Evolutionary conservation across 2,329 filamentous ascomycete species (phyloP).

Genomic region (Hypoxylon sp.): DNA sequence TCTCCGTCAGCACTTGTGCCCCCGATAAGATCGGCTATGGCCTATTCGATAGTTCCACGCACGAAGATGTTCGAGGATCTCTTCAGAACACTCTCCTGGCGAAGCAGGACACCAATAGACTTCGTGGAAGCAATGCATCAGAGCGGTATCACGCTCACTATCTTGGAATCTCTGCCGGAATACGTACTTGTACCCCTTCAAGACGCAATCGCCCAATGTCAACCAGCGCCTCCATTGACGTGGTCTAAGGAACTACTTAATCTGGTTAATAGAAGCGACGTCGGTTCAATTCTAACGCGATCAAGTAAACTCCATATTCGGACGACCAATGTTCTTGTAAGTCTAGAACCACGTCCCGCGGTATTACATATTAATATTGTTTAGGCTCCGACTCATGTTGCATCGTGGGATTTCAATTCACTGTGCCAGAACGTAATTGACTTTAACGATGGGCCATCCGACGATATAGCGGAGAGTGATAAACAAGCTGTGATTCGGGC

Average conservation of each 20-base stretch:
- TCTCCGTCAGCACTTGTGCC: slow-evolving; percentile 41
- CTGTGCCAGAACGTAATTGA: slow-evolving; percentile 79
- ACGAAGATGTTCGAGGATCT: slow-evolving; percentile 79
- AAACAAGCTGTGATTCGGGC: slow-evolving; percentile 85
- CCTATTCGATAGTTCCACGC: slow-evolving; percentile 68
- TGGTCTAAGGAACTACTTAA: slow-evolving; percentile 82
- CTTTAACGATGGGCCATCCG: slow-evolving; percentile 71
- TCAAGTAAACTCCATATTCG: slow-evolving; percentile 57
- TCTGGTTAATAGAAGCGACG: slow-evolving; percentile 85
- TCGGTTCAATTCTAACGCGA: slow-evolving; percentile 75
- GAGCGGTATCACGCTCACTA: slow-evolving; percentile 74
- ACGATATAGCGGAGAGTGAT: slow-evolving; percentile 87
- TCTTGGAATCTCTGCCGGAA: slow-evolving; percentile 89
- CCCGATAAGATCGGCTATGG: slow-evolving; percentile 40
- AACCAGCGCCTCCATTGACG: slow-evolving; percentile 81
- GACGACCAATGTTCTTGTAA: slow-evolving; percentile 61
- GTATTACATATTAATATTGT: slow-evolving; percentile 47
- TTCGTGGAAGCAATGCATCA: slow-evolving; percentile 82
- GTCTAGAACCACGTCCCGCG: slow-evolving; percentile 38
- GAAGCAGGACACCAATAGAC: slow-evolving; percentile 66
- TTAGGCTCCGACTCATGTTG: slow-evolving; percentile 73
- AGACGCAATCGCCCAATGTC: slow-evolving; percentile 87
- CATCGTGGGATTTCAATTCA: slow-evolving; percentile 81
- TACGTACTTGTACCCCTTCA: slow-evolving; percentile 84
- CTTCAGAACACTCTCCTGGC: slow-evolving; percentile 69